Evolutionary conservation across 257 asterid genomes (phyloP), one percentile per base, ranked within the genome.

Genomic region (Solanum arcanum): DNA sequence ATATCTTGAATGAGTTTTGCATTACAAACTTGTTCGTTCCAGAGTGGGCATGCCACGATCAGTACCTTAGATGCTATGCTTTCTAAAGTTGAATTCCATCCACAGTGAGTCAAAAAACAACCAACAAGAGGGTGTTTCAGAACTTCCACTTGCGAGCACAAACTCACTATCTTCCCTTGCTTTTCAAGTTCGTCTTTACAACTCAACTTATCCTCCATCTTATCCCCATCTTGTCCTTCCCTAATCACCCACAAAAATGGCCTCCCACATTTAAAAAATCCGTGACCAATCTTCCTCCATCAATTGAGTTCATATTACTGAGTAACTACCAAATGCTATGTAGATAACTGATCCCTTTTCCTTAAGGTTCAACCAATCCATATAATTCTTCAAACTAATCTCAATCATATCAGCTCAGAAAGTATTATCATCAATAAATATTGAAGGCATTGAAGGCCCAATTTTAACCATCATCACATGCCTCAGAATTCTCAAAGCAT

Each of bases 51-150:
- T 29, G 86, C 85, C 87, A 93, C 93, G 1, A 90, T 18, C 0
- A 94, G 94, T 33, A 92, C 91, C 9, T 94, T 42, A 12, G 46
- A 42, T 42, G 46, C 4, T 42, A 42, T 42, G 3, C 94, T 85
- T 69, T 93, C 96, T 1, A 91, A 49, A 1, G 91, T 25, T 46
- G 94, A 93, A 83, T 93, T 93, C 94, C 96, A 93, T 77, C 95
- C 94, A 83, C 91, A 42, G 13, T 42, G 41, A 37, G 9, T 37
- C 41, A 37, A 37, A 37, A 37, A 37, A 37, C 41, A 37, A 6
- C 41, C 41, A 37, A 37, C 9, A 6, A 9, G 7, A 37, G 68
- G 47, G 27, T 88, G 89, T 42, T 89, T 73, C 1, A 90, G 35
- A 44, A 90, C 89, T 47, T 88, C 88, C 1, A 90, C 31, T 41